phyloP scores from a whole-genome alignment of 1,284 basidiomycete genomes.

The Tilletia indica region DNA sequence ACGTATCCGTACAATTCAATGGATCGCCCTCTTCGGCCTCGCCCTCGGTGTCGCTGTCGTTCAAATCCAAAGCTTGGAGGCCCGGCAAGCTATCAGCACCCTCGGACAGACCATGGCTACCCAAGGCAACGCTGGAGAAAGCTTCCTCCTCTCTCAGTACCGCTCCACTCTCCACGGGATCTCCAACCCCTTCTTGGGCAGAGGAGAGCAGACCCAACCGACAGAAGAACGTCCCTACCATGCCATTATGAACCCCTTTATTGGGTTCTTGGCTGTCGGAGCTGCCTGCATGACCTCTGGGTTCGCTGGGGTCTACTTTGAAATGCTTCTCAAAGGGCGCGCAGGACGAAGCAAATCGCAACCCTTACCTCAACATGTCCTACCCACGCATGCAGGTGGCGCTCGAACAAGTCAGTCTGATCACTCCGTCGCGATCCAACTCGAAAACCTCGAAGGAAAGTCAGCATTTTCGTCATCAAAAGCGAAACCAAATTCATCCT shows the following conservation, averaged over 20 bases:
- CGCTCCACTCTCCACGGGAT: constrained; percentile 34
- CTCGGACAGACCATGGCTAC: constrained; percentile 17
- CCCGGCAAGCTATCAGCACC: constrained; percentile 18
- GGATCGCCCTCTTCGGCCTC: constrained; percentile 78
- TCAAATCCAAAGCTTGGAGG: constrained; percentile 64
- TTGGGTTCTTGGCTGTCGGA: constrained; percentile 78
- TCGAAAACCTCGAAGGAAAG: background rate
- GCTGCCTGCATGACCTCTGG: constrained; percentile 93
- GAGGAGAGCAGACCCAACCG: background rate
- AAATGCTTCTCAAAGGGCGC: constrained; percentile 84
- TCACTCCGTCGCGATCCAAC: too few species aligned
- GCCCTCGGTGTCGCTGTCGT: constrained; percentile 89
- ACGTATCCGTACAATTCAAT: constrained; percentile 72
- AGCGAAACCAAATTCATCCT: too few species aligned
- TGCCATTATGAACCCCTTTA: constrained; percentile 70
- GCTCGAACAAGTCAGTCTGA: too few species aligned
- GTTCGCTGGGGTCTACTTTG: constrained; percentile 97
- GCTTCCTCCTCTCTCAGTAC: background rate
- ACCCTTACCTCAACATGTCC: background rate
- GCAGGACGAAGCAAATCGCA: background rate
- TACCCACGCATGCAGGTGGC: constrained; percentile 67
- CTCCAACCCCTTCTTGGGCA: background rate
- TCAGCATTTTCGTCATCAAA: background rate
- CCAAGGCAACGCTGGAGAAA: constrained; percentile 18
- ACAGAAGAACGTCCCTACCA: constrained; percentile 44